Base-by-base conservation (phyloP, 2,329 filamentous ascomycete genomes). In the Trichocomaceae sp. region DNA sequence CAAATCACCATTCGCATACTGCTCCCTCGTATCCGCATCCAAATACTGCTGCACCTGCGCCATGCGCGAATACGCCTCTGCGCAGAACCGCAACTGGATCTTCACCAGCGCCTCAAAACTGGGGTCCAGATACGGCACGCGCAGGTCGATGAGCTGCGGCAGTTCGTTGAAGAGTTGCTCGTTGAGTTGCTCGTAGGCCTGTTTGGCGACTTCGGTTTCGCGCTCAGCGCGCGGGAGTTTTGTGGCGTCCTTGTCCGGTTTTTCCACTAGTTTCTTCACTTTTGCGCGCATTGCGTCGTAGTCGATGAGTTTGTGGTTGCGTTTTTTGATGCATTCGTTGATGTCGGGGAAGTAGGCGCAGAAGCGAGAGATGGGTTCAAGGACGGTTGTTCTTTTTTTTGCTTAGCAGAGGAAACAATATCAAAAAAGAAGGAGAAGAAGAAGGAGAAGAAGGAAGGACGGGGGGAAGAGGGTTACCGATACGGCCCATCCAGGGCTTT, bases 311-410 rank as follows among this genome's bases (percentile, higher is more conserved):
- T 99, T 99, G 81, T 99, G 88, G 66, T 95, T 88, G 66, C 95
- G 89, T 78, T 99, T 99, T 77, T 97, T 99, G 75, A 99, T 96
- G 74, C 92, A 96, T 77, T 96, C 90, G 75, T 99, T 99, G 69
- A 99, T 91, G 71, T 99, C 93, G 33, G 93, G 92, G 73, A 99
- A 99, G 77, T 99, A 99, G 62, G 90, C 89, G 77, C 92, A 97
- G 78, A 97, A 99, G 61, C 91, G 84, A 60, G 86, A 86, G 70
- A 99, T 99, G 42, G 93, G 93, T 64, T 99, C 93, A 47, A 99
- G 81, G 26, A 99, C 93, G 5, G 93, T 97, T 44, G 88, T 87
- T 72, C 88, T 87, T 62, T 54, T 87, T 61, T 50, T 20, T 17
- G 13, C 39, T 52, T 5, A 49, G 52, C 33, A 15, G 15, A 13